phyloP scores from a whole-genome alignment of 2,329 filamentous ascomycete species.

The Aspergillus transmontanensis region DNA sequence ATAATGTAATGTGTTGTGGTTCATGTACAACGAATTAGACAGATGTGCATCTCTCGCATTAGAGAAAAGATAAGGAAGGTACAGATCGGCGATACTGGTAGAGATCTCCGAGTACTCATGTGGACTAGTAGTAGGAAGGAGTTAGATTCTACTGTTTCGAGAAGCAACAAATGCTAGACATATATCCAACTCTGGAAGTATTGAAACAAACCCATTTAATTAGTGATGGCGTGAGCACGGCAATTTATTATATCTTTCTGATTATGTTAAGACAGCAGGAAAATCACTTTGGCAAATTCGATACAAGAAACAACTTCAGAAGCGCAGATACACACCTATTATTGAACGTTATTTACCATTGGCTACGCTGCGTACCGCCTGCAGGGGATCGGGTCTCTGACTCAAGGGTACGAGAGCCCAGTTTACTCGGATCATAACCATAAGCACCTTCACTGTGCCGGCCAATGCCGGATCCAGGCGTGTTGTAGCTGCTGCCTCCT shows the following conservation, averaged over 20 bases:
- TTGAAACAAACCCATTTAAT: neutral
- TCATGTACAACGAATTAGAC: neutral
- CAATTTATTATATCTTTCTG: neutral
- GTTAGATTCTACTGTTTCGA: neutral
- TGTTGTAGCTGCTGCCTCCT: constrained; percentile 19
- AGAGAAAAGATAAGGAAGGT: neutral
- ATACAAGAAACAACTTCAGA: neutral
- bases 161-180: neutral
- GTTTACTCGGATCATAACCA: constrained; percentile 10
- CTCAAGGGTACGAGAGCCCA: constrained; percentile 14
- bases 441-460: constrained; percentile 8
- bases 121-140: neutral
- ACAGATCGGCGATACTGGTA: neutral
- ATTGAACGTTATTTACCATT: constrained; percentile 10
- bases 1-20: neutral
- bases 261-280: neutral
- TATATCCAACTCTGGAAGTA: neutral
- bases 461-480: neutral
- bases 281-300: neutral
- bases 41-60: neutral
- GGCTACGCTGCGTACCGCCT: constrained; percentile 16
- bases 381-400: constrained; percentile 9
- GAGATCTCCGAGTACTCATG: too few species aligned
- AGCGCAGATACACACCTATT: neutral
- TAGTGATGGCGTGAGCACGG: neutral